Evolutionary conservation across 768 basidiomycete species (phyloP), one percentile per base, ranked within the genome.

Genomic region (Mycena capillaripes): DNA sequence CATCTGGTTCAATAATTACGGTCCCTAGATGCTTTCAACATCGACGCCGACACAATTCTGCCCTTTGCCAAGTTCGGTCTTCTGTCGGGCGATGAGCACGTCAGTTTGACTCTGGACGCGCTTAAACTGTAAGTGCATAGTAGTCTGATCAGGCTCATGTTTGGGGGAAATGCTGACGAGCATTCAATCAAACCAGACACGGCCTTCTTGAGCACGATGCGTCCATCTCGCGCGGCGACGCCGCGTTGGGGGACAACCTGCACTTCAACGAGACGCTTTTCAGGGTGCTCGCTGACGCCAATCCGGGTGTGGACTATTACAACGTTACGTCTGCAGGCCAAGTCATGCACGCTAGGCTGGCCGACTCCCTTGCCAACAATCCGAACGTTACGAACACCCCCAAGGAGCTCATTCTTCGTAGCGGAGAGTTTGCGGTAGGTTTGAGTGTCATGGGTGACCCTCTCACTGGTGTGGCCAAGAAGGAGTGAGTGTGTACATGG

Each of bases 201-300:
- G 57, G 42, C 16, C 52, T 62, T 30, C 63, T 75, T 17, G 74
- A 75, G 42, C 74, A 75, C 66, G 74, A 75, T 23, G 74, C 71
- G 16, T 75, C 74, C 4, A 4, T 72, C 27, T 68, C 71, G 32
- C 69, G 71, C 36, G 61, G 48, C n/a, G 74, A 75, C 66, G 17
- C 42, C 25, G 55, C 56, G 2, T 12, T 57, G 74, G 74, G 7
- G 3, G 60, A 68, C 29, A 75, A 75, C 69, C 58, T 66, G 9
- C 63, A 68, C 50, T 75, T 75, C 58, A 76, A 76, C 72, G 75
- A 73, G 27, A 67, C 57, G 12, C 25, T 72, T 25, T 76, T 68
- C 63, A 29, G 52, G 14, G 53, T 48, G 23, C 46, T 76, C 40
- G 66, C 64, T 12, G 58, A 73, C 38, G 58, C 72, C 17, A 76